Evolutionary conservation across 2,329 filamentous ascomycete genomes (phyloP).

Genomic region (Tolypocladium endophyticum): DNA sequence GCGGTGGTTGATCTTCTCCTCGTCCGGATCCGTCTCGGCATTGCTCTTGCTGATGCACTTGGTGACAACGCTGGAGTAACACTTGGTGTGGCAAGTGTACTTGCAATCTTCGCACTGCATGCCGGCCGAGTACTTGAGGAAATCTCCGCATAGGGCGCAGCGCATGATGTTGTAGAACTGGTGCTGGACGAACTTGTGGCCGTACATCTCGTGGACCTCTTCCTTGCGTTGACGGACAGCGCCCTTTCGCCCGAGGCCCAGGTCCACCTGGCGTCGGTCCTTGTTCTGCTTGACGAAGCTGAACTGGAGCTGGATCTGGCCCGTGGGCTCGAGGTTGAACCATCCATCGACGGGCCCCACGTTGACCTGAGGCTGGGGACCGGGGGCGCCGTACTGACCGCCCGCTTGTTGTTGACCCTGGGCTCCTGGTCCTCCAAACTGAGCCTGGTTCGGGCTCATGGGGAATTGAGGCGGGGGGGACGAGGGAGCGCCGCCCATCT

Average conservation of each 20-base stretch:
- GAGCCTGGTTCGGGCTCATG: constrained; percentile 36
- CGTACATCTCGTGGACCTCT: constrained; percentile 96
- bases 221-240: constrained; percentile 97
- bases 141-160: constrained; percentile 93
- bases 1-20: constrained; percentile 98
- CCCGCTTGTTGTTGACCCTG: constrained; percentile 19
- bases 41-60: constrained; percentile 99
- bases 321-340: constrained; percentile 94
- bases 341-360: constrained; percentile 73
- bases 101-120: constrained; percentile 99
- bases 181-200: constrained; percentile 96
- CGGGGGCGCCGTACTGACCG: constrained; percentile 20
- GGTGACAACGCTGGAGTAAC: constrained; percentile 91
- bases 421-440: constrained; percentile 31
- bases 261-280: constrained; percentile 71
- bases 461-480: constrained; percentile 46
- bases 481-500: constrained; percentile 61
- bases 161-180: constrained; percentile 99
- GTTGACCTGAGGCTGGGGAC: constrained; percentile 38
- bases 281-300: constrained; percentile 88
- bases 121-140: constrained; percentile 94
- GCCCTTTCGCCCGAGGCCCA: constrained; percentile 87
- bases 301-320: constrained; percentile 82
- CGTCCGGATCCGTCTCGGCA: constrained; percentile 93
- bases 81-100: constrained; percentile 98